A percentile compares a stretch with the other conserved stretches of the same genome.
Evolutionary conservation across 345 rosid species (phyloP).

Genomic region (Balakata baccata): DNA sequence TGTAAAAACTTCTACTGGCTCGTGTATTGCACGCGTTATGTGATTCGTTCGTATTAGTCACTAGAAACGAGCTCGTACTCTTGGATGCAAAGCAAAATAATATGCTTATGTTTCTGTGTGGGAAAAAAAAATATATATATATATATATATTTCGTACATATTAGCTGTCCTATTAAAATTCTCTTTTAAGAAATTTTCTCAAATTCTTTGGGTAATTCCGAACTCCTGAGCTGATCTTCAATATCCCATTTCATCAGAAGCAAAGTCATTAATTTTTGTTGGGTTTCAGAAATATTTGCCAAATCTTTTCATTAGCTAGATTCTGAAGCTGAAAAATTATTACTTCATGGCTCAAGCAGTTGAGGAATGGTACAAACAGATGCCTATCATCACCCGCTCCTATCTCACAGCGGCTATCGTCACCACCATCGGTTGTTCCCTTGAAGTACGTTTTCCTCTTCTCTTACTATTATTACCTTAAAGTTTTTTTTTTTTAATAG

Average conservation of each 20-base stretch:
- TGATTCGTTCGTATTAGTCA: no score
- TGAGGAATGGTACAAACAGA: conserved; percentile 99
- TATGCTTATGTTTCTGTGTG: no score
- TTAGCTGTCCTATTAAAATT: no score
- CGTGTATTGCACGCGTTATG: no score
- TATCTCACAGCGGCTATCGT: conserved; percentile 91
- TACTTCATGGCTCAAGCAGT: conserved; percentile 83
- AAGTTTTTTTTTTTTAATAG: not conserved
- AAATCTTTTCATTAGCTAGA: not conserved
- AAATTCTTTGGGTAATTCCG: not conserved
- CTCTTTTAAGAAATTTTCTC: not conserved
- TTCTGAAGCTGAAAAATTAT: not conserved
- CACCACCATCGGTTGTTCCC: conserved; percentile 94
- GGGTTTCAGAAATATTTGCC: not conserved
- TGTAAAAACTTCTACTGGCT: no score
- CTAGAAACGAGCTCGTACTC: no score
- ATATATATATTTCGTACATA: no score
- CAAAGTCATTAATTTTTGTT: not conserved
- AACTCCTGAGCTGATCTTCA: not conserved
- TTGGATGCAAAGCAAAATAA: no score
- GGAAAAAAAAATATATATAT: no score
- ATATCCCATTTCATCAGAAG: not conserved
- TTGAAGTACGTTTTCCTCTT: conserved; percentile 51
- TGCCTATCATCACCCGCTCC: conserved; percentile 96
- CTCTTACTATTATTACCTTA: not conserved